phyloP scores from a whole-genome alignment of 495 filamentous ascomycete species.

The Penicillium canescens region DNA sequence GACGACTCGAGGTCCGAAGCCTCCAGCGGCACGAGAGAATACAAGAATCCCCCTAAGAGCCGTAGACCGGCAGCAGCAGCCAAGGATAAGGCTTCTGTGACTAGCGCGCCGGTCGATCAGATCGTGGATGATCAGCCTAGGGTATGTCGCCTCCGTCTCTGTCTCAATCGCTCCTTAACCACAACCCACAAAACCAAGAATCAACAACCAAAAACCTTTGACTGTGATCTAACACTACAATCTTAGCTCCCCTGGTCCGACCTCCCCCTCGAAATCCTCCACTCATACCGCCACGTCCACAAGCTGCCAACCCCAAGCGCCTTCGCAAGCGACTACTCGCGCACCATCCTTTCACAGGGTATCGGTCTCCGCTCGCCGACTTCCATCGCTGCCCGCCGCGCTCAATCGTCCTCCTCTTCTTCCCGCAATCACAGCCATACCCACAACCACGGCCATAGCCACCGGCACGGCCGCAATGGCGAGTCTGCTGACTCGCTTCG shows the following conservation, averaged over 20 bases:
- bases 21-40: slow-evolving; percentile 52
- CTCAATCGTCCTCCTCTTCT: slow-evolving; percentile 22
- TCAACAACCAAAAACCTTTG: background rate
- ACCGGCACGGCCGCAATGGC: background rate
- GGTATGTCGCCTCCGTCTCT: slow-evolving; percentile 27
- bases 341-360: slow-evolving; percentile 68
- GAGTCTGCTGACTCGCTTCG: slow-evolving; percentile 22
- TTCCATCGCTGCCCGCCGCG: slow-evolving; percentile 42
- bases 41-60: slow-evolving; percentile 33
- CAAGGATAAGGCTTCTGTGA: slow-evolving; percentile 34
- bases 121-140: slow-evolving; percentile 30
- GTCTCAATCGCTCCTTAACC: background rate
- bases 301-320: slow-evolving; percentile 67
- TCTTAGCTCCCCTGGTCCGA: slow-evolving; percentile 73
- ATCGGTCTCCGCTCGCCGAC: slow-evolving; percentile 61
- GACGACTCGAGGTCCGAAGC: slow-evolving; percentile 58
- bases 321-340: slow-evolving; percentile 70
- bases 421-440: slow-evolving; percentile 13
- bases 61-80: slow-evolving; percentile 28
- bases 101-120: slow-evolving; percentile 36
- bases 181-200: background rate
- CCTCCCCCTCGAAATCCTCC: slow-evolving; percentile 69
- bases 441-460: slow-evolving; percentile 7
- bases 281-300: slow-evolving; percentile 79
- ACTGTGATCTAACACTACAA: background rate